These are phyloP conservation scores for Diaporthe australafricana DNA, from an alignment of 2,329 filamentous ascomycete species.

Conservation along the genomic window DNA sequence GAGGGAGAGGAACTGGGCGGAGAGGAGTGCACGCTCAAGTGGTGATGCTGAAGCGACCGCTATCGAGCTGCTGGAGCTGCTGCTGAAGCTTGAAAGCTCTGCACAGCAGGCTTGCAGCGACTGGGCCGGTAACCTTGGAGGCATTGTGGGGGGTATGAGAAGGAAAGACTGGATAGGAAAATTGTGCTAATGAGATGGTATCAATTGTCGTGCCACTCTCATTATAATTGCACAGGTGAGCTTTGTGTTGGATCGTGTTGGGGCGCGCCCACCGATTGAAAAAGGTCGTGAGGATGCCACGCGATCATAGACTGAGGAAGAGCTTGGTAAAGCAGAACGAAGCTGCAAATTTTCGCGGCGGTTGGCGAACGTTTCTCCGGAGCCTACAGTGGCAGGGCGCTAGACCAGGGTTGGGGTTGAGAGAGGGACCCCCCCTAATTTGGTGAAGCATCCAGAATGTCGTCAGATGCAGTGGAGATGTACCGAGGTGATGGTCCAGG, in stretches of 20 bases:
- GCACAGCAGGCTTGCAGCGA: slow-evolving; percentile 33
- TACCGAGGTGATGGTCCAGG: background rate
- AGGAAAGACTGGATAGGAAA: background rate
- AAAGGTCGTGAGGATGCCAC: background rate
- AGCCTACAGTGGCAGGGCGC: background rate
- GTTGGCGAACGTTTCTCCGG: background rate
- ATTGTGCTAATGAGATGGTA: background rate
- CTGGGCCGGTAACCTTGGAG: slow-evolving; percentile 34
- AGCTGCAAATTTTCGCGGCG: slow-evolving; percentile 27
- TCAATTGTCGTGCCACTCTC: slow-evolving; percentile 16
- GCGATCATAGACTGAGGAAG: slow-evolving; percentile 4
- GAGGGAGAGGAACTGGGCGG: slow-evolving; percentile 9
- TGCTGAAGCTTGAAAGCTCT: slow-evolving; percentile 30
- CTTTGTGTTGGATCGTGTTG: slow-evolving; percentile 5
- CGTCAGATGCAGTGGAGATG: background rate
- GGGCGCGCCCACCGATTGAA: slow-evolving; percentile 27
- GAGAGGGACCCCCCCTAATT: background rate
- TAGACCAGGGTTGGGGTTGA: background rate
- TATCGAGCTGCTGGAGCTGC: slow-evolving; percentile 26
- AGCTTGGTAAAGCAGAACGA: background rate
- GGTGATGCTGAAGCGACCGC: slow-evolving; percentile 4
- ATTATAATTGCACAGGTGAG: slow-evolving; percentile 20
- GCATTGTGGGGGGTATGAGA: slow-evolving; percentile 30
- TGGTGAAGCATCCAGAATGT: background rate
- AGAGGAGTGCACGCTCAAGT: slow-evolving; percentile 32